Base-by-base conservation (phyloP, 2,329 filamentous ascomycete species). In the Epichloe amarillans region DNA sequence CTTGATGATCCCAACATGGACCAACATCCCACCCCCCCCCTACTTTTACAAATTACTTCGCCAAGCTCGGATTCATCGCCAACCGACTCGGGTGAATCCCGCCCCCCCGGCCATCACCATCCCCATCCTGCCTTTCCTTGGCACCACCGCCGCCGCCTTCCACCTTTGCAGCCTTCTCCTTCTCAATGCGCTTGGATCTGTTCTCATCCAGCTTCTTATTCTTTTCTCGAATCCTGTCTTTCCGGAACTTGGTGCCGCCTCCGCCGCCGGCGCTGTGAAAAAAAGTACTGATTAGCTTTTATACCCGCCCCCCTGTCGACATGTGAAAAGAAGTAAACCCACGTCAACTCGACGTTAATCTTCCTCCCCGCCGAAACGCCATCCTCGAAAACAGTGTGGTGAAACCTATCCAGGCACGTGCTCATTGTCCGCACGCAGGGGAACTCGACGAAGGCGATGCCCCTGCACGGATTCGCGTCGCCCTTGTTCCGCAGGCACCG, bases 311-410 rank as follows among this genome's bases (percentile, higher is more conserved):
- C 5, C 35, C 12, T 15, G 2, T 26, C 23, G 1, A 23, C 23
- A 26, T 8, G 23, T 2, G 50, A 26, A 21, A 35, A 21, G 17
- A 17, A 17, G 17, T 17, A 45, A 38, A 76, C 82, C 68, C 68
- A 88, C 77, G 89, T 95, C 57, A 97, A 70, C 70, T 96, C 91
- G 26, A 96, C 86, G 64, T 95, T 96, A 61, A 97, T 94, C 68
- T 83, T 86, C 59, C 91, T 75, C 48, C 82, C 70, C 15, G 71
- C 64, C 41, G 69, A 72, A 15, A 68, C 54, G 55, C 73, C 71
- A 67, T 82, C 73, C 64, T 73, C 67, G 64, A 96, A 94, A 56
- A 76, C 76, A 53, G 81, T 85, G 70, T 96, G 90, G 69, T 97
- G 90, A 69, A 91, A 91, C 56, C 88, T 81, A 67, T 90, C 87